Evolutionary conservation across 805 yeast genomes (phyloP).

Genomic region (Candida quercuum): DNA sequence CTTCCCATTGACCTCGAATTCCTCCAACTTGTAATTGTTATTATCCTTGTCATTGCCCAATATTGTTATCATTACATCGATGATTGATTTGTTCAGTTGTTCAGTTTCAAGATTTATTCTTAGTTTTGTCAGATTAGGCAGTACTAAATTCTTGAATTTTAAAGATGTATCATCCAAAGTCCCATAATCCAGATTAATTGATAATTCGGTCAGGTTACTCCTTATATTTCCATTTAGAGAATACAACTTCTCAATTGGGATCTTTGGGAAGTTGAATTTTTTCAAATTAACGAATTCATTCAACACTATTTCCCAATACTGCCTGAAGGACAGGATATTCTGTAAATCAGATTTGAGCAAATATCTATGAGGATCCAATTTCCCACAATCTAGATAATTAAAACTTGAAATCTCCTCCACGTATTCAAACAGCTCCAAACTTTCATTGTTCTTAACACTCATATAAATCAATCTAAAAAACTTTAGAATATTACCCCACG

Average conservation of each 20-base stretch:
- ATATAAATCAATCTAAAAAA: conserved; percentile 14
- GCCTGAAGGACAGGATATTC: conserved; percentile 14
- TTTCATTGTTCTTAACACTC: conserved; percentile 1
- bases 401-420: conserved; percentile 18
- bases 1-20: conserved; percentile 17
- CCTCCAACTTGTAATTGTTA: conserved; percentile 1
- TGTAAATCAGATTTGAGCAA: conserved; percentile 9
- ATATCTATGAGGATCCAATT: conserved; percentile 13
- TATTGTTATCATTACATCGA: conserved; percentile 1
- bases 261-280: conserved; percentile 11
- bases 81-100: background rate
- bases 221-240: conserved; percentile 1
- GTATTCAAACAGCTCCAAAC: conserved; percentile 6
- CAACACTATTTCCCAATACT: conserved; percentile 17
- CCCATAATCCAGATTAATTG: conserved; percentile 8
- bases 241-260: conserved; percentile 15
- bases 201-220: conserved; percentile 4
- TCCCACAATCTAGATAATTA: conserved; percentile 18
- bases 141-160: background rate
- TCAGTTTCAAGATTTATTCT: conserved; percentile 11
- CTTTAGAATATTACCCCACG: conserved; percentile 14
- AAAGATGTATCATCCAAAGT: conserved; percentile 2
- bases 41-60: background rate
- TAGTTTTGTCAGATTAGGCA: conserved; percentile 10
- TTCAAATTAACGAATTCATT: conserved; percentile 11